A percentile compares a stretch with the other conserved stretches of the same genome.
phyloP scores from a whole-genome alignment of 768 basidiomycete genomes.

The Leccinum longicurvipes region DNA sequence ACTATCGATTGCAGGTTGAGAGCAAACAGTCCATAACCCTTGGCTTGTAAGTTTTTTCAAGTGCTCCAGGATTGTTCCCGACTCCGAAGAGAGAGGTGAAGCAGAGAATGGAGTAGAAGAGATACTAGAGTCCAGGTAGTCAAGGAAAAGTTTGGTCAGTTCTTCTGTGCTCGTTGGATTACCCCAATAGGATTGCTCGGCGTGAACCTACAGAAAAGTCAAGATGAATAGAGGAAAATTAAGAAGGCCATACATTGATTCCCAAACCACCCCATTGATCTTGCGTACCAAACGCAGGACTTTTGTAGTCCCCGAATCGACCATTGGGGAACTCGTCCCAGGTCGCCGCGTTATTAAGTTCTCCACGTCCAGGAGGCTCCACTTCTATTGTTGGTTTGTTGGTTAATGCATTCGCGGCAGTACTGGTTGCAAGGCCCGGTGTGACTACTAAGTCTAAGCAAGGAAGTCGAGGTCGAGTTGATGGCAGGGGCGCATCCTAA shows the following conservation, averaged over 20 bases:
- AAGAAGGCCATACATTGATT: conserved; percentile 44
- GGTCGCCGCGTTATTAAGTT: conserved; percentile 69
- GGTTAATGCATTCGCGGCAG: conserved; percentile 56
- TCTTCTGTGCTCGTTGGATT: conserved; percentile 57
- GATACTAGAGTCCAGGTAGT: conserved; percentile 72
- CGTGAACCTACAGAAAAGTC: conserved; percentile 44
- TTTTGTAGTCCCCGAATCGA: conserved; percentile 95
- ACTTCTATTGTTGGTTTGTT: conserved; percentile 45
- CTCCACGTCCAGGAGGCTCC: conserved; percentile 63
- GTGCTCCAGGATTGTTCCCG: conserved; percentile 71
- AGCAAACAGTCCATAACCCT: conserved; percentile 96
- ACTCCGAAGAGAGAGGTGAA: conserved; percentile 77
- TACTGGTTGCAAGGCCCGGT: conserved; percentile 59
- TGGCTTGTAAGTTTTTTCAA: conserved; percentile 71
- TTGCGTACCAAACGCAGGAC: conserved; percentile 87
- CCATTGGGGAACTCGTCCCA: conserved; percentile 99
- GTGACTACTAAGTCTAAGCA: conserved; percentile 50
- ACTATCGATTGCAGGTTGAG: conserved; percentile 91
- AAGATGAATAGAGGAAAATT: neutral
- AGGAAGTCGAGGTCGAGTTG: conserved; percentile 26
- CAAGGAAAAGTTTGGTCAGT: conserved; percentile 75
- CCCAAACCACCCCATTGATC: conserved; percentile 74
- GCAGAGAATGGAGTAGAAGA: conserved; percentile 86
- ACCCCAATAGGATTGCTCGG: conserved; percentile 73
- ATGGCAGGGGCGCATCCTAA: conserved; percentile 41